Base-by-base conservation (phyloP, 148 eudicot genomes). In the Cornus kousa region DNA sequence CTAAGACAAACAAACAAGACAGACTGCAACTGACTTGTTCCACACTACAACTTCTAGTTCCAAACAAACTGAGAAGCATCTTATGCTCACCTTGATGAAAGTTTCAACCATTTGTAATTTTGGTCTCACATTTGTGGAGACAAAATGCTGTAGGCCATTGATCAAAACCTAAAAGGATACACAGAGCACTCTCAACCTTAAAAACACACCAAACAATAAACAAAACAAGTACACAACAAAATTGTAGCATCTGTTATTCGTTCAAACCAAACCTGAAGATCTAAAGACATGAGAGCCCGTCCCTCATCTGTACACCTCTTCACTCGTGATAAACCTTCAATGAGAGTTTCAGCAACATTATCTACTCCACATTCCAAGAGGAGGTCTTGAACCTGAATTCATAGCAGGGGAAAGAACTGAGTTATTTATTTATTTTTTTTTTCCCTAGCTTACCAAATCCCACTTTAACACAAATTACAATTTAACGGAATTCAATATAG, bases 211-310 rank as follows among this genome's bases (percentile, higher is more conserved):
- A 50, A 68, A 53, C 43, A 66, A 46, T 10, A 78, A 32, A 70
- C 24, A 35, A 10, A 78, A 3, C 23, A 68, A 35, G 11, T 17
- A 53, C 39, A 24, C 50, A 46, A 28, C 31, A 70, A 60, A 62
- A 50, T 70, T 23, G 67, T 24, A n/a, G 73, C 40, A 37, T 57
- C 4, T 28, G 19, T 69, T 8, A 67, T 9, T 43, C 23, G 32
- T 71, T 65, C 39, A 68, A 73, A 20, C 50, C 31, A 77, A 76
- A 95, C 98, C 98, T 95, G 98, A 76, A 95, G 91, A 89, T 95
- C 98, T 76, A 95, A 87, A 39, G 97, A 93, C 98, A 95, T 95
- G 46, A 95, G 94, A 76, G 98, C 98, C 60, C 98, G 93, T 66
- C 98, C 98, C 82, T 95, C 98, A 80, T 95, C 97, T 71, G 97